Conservation (phyloP, 1,284 basidiomycete genomes). For the Moniliella sp. region DNA sequence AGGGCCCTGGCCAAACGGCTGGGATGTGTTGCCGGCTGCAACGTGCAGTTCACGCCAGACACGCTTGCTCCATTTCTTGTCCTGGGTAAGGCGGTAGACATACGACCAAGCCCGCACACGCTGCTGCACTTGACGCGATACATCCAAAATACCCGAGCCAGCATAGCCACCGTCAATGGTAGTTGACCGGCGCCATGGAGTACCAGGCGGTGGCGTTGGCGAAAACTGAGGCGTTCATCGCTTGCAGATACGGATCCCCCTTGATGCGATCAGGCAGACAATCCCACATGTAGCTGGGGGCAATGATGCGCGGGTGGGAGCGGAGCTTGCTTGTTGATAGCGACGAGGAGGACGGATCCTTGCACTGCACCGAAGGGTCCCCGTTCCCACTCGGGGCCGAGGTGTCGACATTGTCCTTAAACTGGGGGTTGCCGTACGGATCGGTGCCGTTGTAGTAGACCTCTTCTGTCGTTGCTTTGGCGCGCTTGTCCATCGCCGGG, state of each 20-base stretch:
- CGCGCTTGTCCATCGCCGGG: background rate
- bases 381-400: slow-evolving; percentile 6
- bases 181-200: slow-evolving; percentile 43
- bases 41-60: slow-evolving; percentile 53
- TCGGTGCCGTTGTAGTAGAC: slow-evolving; percentile 42
- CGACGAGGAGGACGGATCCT: background rate
- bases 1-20: slow-evolving; percentile 45
- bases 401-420: slow-evolving; percentile 45
- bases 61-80: slow-evolving; percentile 70
- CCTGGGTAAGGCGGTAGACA: slow-evolving; percentile 67
- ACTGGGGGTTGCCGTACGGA: slow-evolving; percentile 56
- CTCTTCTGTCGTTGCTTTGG: background rate
- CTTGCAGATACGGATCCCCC: slow-evolving; percentile 61
- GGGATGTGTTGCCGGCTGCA: slow-evolving; percentile 27
- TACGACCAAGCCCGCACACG: slow-evolving; percentile 80
- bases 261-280: slow-evolving; percentile 56
- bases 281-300: slow-evolving; percentile 77
- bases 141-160: slow-evolving; percentile 73
- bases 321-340: slow-evolving; percentile 40
- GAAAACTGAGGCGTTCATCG: slow-evolving; percentile 80
- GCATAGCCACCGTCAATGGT: slow-evolving; percentile 47
- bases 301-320: slow-evolving; percentile 68
- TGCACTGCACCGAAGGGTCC: background rate
- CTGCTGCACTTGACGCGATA: slow-evolving; percentile 68
- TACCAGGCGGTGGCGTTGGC: slow-evolving; percentile 58